Percentiles rank a stretch among this genome's conserved stretches.
Conservation (phyloP, 2,329 filamentous ascomycete genomes). For the Colletotrichum endophyticum region DNA sequence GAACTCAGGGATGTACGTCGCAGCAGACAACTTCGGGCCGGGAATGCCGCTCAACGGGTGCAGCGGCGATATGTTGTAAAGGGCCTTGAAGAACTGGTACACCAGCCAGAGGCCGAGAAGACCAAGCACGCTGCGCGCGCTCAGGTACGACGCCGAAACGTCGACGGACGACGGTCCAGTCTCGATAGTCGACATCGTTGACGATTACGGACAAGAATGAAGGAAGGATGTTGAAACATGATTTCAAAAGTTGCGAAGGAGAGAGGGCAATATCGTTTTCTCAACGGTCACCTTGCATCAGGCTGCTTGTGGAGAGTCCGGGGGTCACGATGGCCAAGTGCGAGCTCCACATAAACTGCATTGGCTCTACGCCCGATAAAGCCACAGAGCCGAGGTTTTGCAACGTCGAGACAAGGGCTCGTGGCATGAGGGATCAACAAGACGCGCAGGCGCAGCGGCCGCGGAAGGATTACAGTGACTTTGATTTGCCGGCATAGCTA, state of each 20-base stretch:
- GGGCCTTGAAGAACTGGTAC: conserved; percentile 29
- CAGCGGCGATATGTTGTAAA: conserved; percentile 42
- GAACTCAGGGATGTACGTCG: conserved; percentile 39
- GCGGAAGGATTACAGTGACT: neutral
- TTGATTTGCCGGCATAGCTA: neutral
- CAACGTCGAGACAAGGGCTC: neutral
- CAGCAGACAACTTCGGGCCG: conserved; percentile 39
- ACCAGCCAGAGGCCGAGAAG: conserved; percentile 29
- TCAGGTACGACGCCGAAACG: conserved; percentile 2
- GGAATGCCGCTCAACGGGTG: conserved; percentile 42
- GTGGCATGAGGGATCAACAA: neutral
- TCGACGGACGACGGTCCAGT: neutral
- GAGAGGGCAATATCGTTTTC: neutral
- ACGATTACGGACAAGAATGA: neutral
- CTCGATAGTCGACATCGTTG: conserved; percentile 7
- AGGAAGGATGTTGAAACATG: neutral
- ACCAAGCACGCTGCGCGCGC: neutral
- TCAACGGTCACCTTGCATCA: neutral
- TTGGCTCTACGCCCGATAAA: conserved; percentile 10
- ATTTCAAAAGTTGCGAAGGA: neutral
- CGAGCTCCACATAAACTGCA: conserved; percentile 1
- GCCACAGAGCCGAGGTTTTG: conserved; percentile 10
- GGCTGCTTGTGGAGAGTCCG: conserved; percentile 1
- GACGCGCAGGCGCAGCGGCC: neutral
- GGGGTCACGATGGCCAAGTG: neutral